Evolutionary conservation across 2,329 filamentous ascomycete species (phyloP), one percentile per base, ranked within the genome.

Genomic region (Rosellinia necatrix): DNA sequence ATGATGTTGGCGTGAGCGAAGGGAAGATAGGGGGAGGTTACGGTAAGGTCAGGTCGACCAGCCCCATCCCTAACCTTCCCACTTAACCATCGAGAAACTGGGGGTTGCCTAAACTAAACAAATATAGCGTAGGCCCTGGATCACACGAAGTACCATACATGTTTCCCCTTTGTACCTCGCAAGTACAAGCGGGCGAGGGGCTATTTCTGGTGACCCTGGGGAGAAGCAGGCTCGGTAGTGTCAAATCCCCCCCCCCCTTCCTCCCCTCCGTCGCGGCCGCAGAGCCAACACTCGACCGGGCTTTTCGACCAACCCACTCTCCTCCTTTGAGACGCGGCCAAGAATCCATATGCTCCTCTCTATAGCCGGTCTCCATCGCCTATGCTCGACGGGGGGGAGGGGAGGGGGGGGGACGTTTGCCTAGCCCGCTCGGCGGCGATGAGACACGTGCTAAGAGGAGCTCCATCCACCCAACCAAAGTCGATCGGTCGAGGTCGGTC

Each of bases 161-260:
- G 49, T 52, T 49, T 21, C 15, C 21, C n/a, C 37, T 49, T 44
- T 57, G 54, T 57, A 57, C 49, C 49, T 44, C 22, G 19, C 30
- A 53, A 34, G 54, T 49, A 53, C 21, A 53, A 1, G 27, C 22
- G 10, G 30, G 5, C 8, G n/a, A 24, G 49, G 22, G 12, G 37
- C 38, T 53, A 57, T 53, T 44, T 53, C 38, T 53, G 49, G 54
- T 40, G 37, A 24, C 19, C 24, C 17, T 19, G 15, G 27, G 15
- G 5, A n/a, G 37, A 34, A 24, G 34, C n/a, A n/a, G n/a, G n/a
- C n/a, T n/a, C n/a, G 41, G 35, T 43, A 37, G 12, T 21, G 22
- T 10, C 15, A 53, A 53, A 22, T 38, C 49, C 43, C 43, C 34
- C 10, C 17, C 38, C n/a, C 25, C 4, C 15, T 12, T 6, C 27